A percentile compares a stretch with the other conserved stretches of the same genome.
Conservation (phyloP, 139 green algal genomes). For the Mesotaenium endlicherianum region DNA sequence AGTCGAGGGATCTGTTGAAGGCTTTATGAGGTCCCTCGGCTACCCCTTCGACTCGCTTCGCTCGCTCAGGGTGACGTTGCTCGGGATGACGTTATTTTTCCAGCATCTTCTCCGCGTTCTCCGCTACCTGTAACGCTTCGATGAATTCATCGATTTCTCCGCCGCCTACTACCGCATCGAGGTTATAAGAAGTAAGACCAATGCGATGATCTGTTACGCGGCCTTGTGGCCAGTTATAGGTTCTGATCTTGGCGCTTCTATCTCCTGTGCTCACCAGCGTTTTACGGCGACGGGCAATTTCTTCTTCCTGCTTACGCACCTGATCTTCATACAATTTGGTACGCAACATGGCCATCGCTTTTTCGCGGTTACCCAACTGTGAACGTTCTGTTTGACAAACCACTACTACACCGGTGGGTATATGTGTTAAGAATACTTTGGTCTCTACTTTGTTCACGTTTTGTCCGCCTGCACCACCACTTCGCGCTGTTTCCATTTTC, state of each 20-base stretch:
- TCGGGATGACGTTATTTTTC: too few species aligned
- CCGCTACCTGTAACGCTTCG: not conserved
- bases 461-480: conserved; percentile 67
- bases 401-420: conserved; percentile 65
- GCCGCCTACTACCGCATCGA: not conserved
- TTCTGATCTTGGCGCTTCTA: conserved; percentile 48
- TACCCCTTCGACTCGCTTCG: too few species aligned
- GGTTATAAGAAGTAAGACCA: not conserved
- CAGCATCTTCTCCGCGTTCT: too few species aligned
- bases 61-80: too few species aligned
- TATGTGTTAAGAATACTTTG: conserved; percentile 69
- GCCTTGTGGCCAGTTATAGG: conserved; percentile 86
- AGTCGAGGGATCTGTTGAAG: too few species aligned
- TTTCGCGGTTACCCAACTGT: conserved; percentile 75
- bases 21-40: too few species aligned
- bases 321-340: not conserved
- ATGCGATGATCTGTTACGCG: conserved; percentile 65
- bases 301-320: not conserved
- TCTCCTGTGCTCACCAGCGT: conserved; percentile 8
- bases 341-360: conserved; percentile 64
- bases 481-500: conserved; percentile 59
- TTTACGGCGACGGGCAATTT: not conserved
- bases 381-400: conserved; percentile 79
- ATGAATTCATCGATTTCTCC: conserved; percentile 3
- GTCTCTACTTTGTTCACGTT: conserved; percentile 76